Base-by-base conservation (phyloP, 1,284 basidiomycete species). In the Tilletiaria anomala region DNA sequence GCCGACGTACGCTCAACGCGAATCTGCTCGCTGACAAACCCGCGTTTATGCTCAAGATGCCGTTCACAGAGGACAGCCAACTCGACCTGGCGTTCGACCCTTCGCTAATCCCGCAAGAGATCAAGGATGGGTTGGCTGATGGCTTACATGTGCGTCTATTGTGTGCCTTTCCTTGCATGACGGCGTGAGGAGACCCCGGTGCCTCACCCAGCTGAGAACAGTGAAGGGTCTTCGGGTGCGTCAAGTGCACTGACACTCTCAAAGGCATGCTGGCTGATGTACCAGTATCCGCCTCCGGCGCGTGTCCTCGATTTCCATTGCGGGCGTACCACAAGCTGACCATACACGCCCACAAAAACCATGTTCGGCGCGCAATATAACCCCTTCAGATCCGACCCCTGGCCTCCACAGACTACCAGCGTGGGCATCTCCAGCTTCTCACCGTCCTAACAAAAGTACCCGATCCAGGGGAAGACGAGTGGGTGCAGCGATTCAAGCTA, bases 381-480 rank as follows among this genome's bases (percentile, higher is more conserved):
- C 32, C 43, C 11, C 14, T 5, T 12, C 59, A 91, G 83, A 77
- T 93, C 18, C 85, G 91, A 16, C 91, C 91, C 0, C 74, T 96
- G 11, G 77, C 87, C 0, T 78, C 78, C 12, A 79, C 80, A 22
- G 91, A 96, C 73, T 80, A 89, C 70, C 63, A 69, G 8, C 78
- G 86, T 17, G 80, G 82, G 1, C 87, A 96, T 69, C 79, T 96
- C 54, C 65, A 72, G 18, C 79, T 94, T 11, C 80, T 96, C 47
- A 70, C 78, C 15, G 79, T 82, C 26, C 77, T 97, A 32, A 82
- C 88, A 2, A 69, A 75, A 39, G 78, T 81, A 6, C 78, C 83
- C 3, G 82, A 87, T 62, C 76, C 80, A 8, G 80, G 84, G 29
- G 75, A 78, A 36, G 71, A 70, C 0, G 76, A 79, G 3, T 69